A percentile compares a stretch with the other conserved stretches of the same genome.
These are phyloP conservation scores for Fusarium redolens DNA, from an alignment of 2,329 filamentous ascomycete genomes.

Conservation along the genomic window DNA sequence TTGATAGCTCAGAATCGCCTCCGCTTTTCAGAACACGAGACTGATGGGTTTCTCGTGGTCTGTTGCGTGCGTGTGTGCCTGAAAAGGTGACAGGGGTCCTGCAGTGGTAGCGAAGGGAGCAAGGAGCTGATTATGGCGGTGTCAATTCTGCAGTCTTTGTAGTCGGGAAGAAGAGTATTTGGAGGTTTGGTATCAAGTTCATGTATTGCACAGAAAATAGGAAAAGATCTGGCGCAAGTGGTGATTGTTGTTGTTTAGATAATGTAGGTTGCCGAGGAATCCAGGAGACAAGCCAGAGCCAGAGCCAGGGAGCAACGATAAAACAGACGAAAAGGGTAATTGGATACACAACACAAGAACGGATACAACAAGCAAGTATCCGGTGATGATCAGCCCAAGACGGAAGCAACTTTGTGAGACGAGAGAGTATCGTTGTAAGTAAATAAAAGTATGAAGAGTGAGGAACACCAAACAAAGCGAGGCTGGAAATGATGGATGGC, in stretches of 20 bases:
- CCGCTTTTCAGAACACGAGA: constrained; percentile 37
- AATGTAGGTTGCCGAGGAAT: constrained; percentile 21
- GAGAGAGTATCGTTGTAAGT: background rate
- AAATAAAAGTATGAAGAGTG: constrained; percentile 14
- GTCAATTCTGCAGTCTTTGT: constrained; percentile 17
- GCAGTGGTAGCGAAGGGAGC: constrained; percentile 9
- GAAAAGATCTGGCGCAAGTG: background rate
- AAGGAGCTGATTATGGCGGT: constrained; percentile 21
- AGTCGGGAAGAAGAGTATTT: background rate
- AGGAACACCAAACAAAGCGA: constrained; percentile 26
- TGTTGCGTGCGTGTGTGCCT: constrained; percentile 30
- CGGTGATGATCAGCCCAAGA: background rate
- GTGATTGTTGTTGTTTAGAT: constrained; percentile 10
- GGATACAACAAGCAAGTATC: background rate
- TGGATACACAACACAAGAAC: background rate
- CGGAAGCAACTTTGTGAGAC: constrained; percentile 1
- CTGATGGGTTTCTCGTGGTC: constrained; percentile 31
- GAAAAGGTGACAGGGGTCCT: constrained; percentile 17
- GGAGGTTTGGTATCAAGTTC: constrained; percentile 22
- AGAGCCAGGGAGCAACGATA: constrained; percentile 11
- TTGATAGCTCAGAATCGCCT: constrained; percentile 26
- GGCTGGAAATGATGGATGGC: constrained; percentile 35
- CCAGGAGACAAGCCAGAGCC: constrained; percentile 11
- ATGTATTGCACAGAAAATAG: constrained; percentile 12
- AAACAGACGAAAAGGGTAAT: background rate